phyloP scores from a whole-genome alignment of 1,284 basidiomycete species.

The Pseudomicrostroma phylloplanum region DNA sequence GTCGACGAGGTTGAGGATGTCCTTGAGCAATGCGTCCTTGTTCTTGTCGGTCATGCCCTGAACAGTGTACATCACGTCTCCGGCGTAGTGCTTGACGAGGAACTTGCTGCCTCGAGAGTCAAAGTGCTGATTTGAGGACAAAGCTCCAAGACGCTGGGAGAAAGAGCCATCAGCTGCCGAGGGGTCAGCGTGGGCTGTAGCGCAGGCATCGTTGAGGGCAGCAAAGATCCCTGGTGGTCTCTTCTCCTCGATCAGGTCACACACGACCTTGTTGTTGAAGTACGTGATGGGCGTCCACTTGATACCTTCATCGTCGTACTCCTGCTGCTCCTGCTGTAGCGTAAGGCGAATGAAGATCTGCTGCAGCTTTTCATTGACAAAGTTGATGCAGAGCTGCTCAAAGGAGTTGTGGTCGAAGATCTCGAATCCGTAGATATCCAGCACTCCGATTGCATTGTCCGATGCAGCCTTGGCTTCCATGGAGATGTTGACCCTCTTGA shows the following conservation, averaged over 20 bases:
- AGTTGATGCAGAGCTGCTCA: conserved; percentile 94
- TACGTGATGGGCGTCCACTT: conserved; percentile 93
- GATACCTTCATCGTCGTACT: conserved; percentile 96
- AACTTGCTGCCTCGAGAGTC: conserved; percentile 58
- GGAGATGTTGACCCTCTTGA: conserved; percentile 86
- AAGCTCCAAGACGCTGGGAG: conserved; percentile 72
- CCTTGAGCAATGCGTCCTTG: conserved; percentile 93
- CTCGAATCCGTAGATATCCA: conserved; percentile 87
- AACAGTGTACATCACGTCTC: conserved; percentile 97
- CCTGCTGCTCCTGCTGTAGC: conserved; percentile 97
- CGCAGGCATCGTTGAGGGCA: conserved; percentile 94
- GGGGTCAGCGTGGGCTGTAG: conserved; percentile 95
- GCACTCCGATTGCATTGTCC: conserved; percentile 86
- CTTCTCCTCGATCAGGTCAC: conserved; percentile 93
- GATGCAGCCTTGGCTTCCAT: conserved; percentile 72
- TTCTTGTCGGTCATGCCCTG: conserved; percentile 99
- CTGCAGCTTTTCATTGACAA: conserved; percentile 96
- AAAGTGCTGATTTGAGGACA: conserved; percentile 60
- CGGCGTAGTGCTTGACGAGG: conserved; percentile 71
- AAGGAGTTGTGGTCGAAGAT: conserved; percentile 48
- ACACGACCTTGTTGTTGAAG: conserved; percentile 65
- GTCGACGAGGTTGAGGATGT: conserved; percentile 82
- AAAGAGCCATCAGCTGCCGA: conserved; percentile 95
- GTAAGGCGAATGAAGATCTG: conserved; percentile 98
- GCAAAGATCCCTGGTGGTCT: conserved; percentile 96